A percentile compares a stretch with the other conserved stretches of the same genome.
These are phyloP conservation scores for Emmonsia crescens DNA, from an alignment of 2,329 filamentous ascomycete species.

Conservation along the genomic window DNA sequence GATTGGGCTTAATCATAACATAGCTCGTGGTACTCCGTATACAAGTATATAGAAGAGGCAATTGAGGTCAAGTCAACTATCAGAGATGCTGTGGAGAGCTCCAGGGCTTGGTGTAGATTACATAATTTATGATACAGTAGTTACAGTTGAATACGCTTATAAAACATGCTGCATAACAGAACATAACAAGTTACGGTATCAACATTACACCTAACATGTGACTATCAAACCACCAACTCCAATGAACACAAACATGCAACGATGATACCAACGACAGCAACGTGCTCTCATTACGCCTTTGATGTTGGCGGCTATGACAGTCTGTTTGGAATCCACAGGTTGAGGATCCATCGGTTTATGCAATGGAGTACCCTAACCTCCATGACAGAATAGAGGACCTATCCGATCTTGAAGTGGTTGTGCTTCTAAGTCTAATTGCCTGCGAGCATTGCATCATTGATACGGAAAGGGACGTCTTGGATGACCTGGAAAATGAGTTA, in stretches of 20 bases:
- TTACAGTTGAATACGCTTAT: neutral
- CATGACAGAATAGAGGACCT: constrained; percentile 63
- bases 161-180: neutral
- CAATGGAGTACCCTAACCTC: constrained; percentile 54
- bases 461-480: constrained; percentile 50
- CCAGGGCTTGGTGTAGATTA: neutral
- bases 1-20: neutral
- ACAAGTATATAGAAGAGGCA: no score
- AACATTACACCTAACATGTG: neutral
- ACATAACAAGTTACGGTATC: neutral
- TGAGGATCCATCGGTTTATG: constrained; percentile 9
- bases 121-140: neutral
- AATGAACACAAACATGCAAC: no score
- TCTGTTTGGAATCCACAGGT: neutral
- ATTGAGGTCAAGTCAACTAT: neutral
- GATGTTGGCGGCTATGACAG: neutral
- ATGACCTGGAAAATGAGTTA: constrained; percentile 63
- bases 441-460: constrained; percentile 84
- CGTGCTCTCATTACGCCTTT: neutral
- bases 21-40: neutral
- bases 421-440: constrained; percentile 68
- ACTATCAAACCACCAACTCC: neutral
- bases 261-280: neutral
- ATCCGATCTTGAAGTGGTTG: constrained; percentile 77
- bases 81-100: neutral